Conservation (phyloP, 2,329 filamentous ascomycete genomes). For the Aspergillus udagawae region DNA sequence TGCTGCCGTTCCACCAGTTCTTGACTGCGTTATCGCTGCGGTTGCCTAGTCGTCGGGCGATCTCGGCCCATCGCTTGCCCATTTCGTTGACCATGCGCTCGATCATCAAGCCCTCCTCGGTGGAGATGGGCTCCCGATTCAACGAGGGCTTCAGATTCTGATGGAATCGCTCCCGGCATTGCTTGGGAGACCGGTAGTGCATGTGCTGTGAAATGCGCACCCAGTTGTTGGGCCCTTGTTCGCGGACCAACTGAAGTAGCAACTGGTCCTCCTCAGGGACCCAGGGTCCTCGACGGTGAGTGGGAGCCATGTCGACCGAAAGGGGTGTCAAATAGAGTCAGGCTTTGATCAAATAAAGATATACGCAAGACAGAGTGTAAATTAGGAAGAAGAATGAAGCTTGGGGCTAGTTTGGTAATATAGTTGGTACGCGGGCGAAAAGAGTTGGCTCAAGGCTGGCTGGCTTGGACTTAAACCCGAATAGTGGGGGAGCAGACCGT, state of each 20-base stretch:
- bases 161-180: slow-evolving; percentile 90
- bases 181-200: slow-evolving; percentile 78
- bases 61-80: slow-evolving; percentile 91
- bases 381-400: neutral
- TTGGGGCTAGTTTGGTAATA: neutral
- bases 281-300: slow-evolving; percentile 77
- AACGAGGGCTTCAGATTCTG: slow-evolving; percentile 81
- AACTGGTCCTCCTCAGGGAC: slow-evolving; percentile 70
- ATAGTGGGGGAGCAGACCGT: neutral
- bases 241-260: slow-evolving; percentile 66
- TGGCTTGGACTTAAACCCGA: slow-evolving; percentile 1
- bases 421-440: neutral
- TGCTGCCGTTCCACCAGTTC: slow-evolving; percentile 96
- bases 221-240: slow-evolving; percentile 80
- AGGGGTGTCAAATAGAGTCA: neutral
- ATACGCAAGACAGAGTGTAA: neutral
- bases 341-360: too few species aligned
- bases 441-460: neutral
- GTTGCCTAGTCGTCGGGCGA: slow-evolving; percentile 73
- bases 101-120: slow-evolving; percentile 68
- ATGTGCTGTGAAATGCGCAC: slow-evolving; percentile 76
- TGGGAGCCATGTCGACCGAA: slow-evolving; percentile 36
- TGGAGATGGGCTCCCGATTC: slow-evolving; percentile 69
- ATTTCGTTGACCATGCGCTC: slow-evolving; percentile 71
- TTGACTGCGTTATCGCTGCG: slow-evolving; percentile 94